These are phyloP conservation scores for Caloboletus firmus DNA, from an alignment of 1,284 basidiomycete species.

Conservation along the genomic window DNA sequence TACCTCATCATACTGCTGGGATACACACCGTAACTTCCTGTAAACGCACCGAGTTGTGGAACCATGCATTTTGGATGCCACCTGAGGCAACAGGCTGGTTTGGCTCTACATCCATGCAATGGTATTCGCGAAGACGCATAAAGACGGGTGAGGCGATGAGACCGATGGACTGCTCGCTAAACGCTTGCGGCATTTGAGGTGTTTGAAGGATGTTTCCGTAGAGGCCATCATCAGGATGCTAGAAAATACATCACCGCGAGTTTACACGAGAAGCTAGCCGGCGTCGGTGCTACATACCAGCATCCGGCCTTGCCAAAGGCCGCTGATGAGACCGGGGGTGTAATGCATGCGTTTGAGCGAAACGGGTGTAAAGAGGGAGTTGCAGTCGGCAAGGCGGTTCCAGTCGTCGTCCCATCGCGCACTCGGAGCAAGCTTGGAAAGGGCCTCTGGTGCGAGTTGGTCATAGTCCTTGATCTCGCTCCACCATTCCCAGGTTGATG, in stretches of 20 bases:
- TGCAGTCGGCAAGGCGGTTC: conserved; percentile 54
- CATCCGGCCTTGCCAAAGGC: conserved; percentile 62
- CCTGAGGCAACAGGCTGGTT: conserved; percentile 39
- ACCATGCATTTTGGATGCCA: conserved; percentile 56
- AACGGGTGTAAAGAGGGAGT: conserved; percentile 39
- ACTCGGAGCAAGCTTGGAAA: conserved; percentile 38
- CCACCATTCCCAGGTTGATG: conserved; percentile 41
- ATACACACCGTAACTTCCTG: conserved; percentile 34
- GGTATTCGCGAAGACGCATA: conserved; percentile 56
- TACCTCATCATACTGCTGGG: background rate
- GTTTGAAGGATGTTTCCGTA: conserved; percentile 38
- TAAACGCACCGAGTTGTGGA: conserved; percentile 37
- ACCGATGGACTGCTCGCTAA: conserved; percentile 39
- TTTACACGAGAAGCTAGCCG: conserved; percentile 1
- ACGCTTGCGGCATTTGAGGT: conserved; percentile 32
- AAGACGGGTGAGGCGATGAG: conserved; percentile 48
- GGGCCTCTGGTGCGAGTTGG: conserved; percentile 23
- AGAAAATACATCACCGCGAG: conserved; percentile 9
- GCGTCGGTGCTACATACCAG: conserved; percentile 41
- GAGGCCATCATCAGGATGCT: conserved; percentile 37
- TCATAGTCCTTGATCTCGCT: conserved; percentile 35
- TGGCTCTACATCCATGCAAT: conserved; percentile 44
- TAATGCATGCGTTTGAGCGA: conserved; percentile 48
- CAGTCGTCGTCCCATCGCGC: conserved; percentile 59
- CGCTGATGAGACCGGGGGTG: conserved; percentile 49